Percentiles rank a stretch among this genome's conserved stretches.
Evolutionary conservation across 1,139 yeast genomes (phyloP).

Genomic region (Nakaseomyces uthaithaninus): DNA sequence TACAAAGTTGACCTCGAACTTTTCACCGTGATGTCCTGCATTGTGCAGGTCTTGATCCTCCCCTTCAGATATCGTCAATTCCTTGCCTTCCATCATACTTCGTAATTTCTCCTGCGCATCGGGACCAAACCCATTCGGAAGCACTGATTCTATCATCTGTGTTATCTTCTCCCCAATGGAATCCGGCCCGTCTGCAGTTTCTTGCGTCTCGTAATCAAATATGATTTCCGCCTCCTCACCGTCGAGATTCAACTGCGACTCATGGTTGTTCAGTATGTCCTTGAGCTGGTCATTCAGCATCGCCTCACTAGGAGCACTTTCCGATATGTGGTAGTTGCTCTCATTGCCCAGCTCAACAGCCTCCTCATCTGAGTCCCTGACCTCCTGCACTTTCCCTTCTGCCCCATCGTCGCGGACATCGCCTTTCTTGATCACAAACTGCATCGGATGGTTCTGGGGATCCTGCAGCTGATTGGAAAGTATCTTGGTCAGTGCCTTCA

Average conservation of each 20-base stretch:
- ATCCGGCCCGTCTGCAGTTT: constrained; percentile 23
- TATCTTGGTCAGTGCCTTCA: constrained; percentile 28
- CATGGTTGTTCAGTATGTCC: constrained; percentile 12
- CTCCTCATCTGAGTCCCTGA: constrained; percentile 10
- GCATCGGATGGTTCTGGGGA: constrained; percentile 22
- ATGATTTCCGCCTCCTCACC: constrained; percentile 28
- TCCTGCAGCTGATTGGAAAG: constrained; percentile 27
- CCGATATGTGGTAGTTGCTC: constrained; percentile 12
- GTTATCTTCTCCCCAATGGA: constrained; percentile 28
- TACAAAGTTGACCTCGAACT: constrained; percentile 6
- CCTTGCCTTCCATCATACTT: constrained; percentile 23
- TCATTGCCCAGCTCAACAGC: constrained; percentile 13
- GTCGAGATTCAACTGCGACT: constrained; percentile 24
- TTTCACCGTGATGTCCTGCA: constrained; percentile 2
- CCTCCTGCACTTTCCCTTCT: not conserved
- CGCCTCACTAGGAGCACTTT: constrained; percentile 1
- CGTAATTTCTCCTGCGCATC: constrained; percentile 23
- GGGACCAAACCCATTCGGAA: constrained; percentile 24
- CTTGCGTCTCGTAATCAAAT: constrained; percentile 28
- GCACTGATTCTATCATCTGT: constrained; percentile 27
- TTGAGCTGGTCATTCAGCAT: constrained; percentile 8
- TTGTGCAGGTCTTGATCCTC: not conserved
- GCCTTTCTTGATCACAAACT: constrained; percentile 21
- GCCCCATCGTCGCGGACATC: constrained; percentile 9
- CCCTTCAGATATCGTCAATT: constrained; percentile 19